These are phyloP conservation scores for Carex cristatella DNA, from an alignment of 176 grass and related monocot species.

Conservation along the genomic window DNA sequence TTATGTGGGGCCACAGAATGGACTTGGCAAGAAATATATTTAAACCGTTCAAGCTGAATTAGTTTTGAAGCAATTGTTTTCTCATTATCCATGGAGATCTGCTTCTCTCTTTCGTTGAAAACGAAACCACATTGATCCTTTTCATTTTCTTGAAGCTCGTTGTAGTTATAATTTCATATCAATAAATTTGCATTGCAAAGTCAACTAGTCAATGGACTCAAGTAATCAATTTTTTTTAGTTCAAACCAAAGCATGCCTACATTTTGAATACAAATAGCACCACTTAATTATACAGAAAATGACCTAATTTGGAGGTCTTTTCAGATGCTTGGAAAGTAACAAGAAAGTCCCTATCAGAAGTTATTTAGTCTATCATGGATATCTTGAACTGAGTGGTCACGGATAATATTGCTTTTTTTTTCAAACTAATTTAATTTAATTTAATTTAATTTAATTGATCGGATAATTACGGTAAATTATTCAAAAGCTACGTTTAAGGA, in stretches of 20 bases:
- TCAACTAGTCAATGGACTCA: not conserved
- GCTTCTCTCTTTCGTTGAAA: not conserved
- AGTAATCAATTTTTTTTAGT: not conserved
- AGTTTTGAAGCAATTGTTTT: not conserved
- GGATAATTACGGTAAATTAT: constrained; percentile 21
- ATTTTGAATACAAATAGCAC: not conserved
- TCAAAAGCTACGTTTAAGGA: constrained; percentile 16
- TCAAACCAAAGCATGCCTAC: not conserved
- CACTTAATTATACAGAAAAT: not conserved
- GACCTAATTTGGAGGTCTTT: constrained; percentile 27
- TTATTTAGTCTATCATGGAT: constrained; percentile 21
- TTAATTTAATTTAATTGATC: not conserved
- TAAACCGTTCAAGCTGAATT: not conserved
- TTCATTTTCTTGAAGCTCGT: not conserved
- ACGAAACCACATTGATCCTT: not conserved
- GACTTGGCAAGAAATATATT: constrained; percentile 7
- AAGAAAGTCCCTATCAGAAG: constrained; percentile 15
- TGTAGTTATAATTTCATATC: not conserved
- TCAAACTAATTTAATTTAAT: constrained; percentile 7
- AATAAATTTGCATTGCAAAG: not conserved
- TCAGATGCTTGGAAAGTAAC: not conserved
- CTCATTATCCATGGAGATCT: not conserved
- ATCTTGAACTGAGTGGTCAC: constrained; percentile 19
- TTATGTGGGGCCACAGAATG: not conserved
- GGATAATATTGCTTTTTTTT: constrained; percentile 1